A percentile compares a stretch with the other conserved stretches of the same genome.
Conservation (phyloP, 176 grass and related monocot genomes). For the Dendrocalamus sinicus region DNA sequence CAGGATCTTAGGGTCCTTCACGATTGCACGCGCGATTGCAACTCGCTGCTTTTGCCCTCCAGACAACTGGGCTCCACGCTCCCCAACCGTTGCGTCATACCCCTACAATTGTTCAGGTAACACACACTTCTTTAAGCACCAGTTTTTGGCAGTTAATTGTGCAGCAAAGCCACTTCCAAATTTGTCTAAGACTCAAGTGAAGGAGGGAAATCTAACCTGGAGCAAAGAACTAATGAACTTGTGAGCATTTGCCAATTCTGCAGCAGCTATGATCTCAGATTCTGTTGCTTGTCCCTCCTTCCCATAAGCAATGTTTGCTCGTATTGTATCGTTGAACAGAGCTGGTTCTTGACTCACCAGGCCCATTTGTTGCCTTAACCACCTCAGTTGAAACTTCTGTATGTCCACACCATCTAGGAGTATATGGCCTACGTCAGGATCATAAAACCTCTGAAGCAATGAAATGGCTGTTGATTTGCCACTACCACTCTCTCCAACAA, state of each 20-base stretch:
- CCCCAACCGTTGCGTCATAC: slow-evolving; percentile 87
- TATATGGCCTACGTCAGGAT: slow-evolving; percentile 81
- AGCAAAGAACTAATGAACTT: slow-evolving; percentile 83
- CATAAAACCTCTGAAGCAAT: slow-evolving; percentile 90
- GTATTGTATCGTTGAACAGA: slow-evolving; percentile 89
- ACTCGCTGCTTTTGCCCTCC: slow-evolving; percentile 96
- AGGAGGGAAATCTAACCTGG: slow-evolving; percentile 56
- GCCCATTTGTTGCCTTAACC: slow-evolving; percentile 97
- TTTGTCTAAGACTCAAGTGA: not conserved
- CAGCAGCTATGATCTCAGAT: slow-evolving; percentile 75
- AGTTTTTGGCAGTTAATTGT: slow-evolving; percentile 6
- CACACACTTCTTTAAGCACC: slow-evolving; percentile 12
- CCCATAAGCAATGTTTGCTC: slow-evolving; percentile 89
- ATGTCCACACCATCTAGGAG: slow-evolving; percentile 90
- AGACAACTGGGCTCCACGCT: slow-evolving; percentile 85
- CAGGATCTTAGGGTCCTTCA: slow-evolving; percentile 84
- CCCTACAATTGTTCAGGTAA: slow-evolving; percentile 66
- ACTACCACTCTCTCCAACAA: slow-evolving; percentile 95
- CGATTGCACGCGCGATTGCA: slow-evolving; percentile 82
- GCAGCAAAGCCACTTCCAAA: slow-evolving; percentile 6
- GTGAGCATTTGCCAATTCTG: slow-evolving; percentile 87
- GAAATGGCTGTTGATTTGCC: slow-evolving; percentile 95
- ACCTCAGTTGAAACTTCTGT: slow-evolving; percentile 83
- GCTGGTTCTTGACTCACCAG: slow-evolving; percentile 96
- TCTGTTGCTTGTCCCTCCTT: slow-evolving; percentile 85